Evolutionary conservation across 2,329 filamentous ascomycete species (phyloP), one percentile per base, ranked within the genome.

Genomic region (Neonectria hederae): DNA sequence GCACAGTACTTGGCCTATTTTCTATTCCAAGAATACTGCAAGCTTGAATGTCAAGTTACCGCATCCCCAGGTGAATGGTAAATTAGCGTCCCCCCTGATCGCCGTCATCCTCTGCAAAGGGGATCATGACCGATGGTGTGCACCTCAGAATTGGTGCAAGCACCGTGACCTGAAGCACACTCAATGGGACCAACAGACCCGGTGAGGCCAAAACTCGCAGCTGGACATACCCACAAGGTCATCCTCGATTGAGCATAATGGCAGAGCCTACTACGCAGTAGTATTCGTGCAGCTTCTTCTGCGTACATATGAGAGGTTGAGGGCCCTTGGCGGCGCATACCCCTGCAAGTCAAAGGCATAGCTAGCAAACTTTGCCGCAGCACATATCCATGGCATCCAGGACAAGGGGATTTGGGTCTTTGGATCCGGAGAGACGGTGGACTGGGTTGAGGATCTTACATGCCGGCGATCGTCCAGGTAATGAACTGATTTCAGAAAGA

Each of bases 361-460:
- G n/a, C n/a, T n/a, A n/a, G 17, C 22, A 59, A 49, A 45, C 19
- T 63, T 68, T 65, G 54, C 62, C 60, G 48, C 59, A 51, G 56
- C 63, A 62, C 45, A 60, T 30, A 66, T 40, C 62, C 60, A 49
- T 62, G 57, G 22, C 30, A 52, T 38, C 63, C 46, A 65, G 63
- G 65, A 57, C 62, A 48, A 67, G 65, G 66, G 61, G 22, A 45
- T 45, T 59, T 64, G 49, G 40, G 42, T 65, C 54, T 53, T 68
- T 58, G 66, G 63, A 69, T 69, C 65, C 57, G 30, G 62, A 70
- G 62, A 70, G 59, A 65, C 59, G 58, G 68, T 56, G 63, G 68
- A 35, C 66, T 69, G 59, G 62, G 64, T 65, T 65, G 65, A 67
- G 63, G 68, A 65, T 69, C 69, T 72, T 60, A 71, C 59, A 62